Conservation (phyloP, 139 green algal genomes). For the Volvox africanus region DNA sequence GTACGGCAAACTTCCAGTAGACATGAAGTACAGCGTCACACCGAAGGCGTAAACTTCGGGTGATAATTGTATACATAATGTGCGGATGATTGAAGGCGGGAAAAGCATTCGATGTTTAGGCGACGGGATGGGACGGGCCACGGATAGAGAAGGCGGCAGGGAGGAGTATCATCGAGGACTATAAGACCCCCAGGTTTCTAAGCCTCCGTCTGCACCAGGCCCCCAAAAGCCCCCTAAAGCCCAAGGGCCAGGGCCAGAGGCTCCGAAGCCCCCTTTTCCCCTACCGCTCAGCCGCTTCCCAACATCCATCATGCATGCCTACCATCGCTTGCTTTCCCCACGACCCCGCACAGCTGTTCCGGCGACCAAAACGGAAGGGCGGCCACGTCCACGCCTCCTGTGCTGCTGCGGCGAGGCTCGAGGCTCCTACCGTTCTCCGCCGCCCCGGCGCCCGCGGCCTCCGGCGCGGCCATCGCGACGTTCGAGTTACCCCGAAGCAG, state of each 20-base stretch:
- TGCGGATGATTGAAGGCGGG: not conserved
- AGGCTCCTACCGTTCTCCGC: not conserved
- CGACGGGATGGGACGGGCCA: not conserved
- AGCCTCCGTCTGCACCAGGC: too few relatives aligned
- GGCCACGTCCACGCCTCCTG: not conserved
- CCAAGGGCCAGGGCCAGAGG: too few relatives aligned
- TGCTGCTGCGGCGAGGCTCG: not conserved
- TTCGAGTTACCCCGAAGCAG: not conserved
- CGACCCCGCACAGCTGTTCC: constrained; percentile 1
- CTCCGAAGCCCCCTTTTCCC: too few relatives aligned
- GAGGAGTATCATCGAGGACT: too few relatives aligned
- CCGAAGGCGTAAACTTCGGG: constrained; percentile 21
- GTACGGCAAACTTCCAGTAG: not conserved
- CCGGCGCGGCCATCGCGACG: not conserved
- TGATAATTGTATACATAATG: not conserved
- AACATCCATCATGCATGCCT: not conserved
- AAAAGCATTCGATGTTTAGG: not conserved
- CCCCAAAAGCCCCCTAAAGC: too few relatives aligned
- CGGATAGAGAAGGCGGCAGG: not conserved
- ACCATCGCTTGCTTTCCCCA: constrained; percentile 29
- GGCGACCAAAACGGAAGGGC: constrained; percentile 20
- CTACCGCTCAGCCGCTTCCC: not conserved
- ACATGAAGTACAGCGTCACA: constrained; percentile 14
- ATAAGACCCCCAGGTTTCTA: too few relatives aligned
- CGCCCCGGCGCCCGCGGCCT: not conserved